These are phyloP conservation scores for Casuarina equisetifolia DNA, from an alignment of 306 rosid genomes.

Conservation along the genomic window DNA sequence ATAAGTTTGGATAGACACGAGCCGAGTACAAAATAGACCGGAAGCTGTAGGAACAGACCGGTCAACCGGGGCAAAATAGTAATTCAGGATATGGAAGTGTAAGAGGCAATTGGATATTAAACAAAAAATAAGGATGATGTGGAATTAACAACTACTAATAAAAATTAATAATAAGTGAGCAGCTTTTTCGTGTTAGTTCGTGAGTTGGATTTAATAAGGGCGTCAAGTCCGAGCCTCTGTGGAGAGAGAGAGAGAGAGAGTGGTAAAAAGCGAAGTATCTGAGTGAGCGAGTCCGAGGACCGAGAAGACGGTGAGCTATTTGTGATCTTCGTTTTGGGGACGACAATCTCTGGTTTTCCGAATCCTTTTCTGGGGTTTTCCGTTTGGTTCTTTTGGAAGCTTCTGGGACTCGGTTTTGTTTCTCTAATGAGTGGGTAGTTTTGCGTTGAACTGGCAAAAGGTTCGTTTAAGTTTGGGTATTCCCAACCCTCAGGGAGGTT, in stretches of 20 bases:
- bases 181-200: slow-evolving; percentile 14
- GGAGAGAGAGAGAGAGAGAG: slow-evolving; percentile 22
- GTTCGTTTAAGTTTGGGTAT: slow-evolving; percentile 12
- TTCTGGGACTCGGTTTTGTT: slow-evolving; percentile 26
- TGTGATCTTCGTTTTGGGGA: slow-evolving; percentile 28
- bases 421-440: slow-evolving; percentile 17
- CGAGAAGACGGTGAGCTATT: slow-evolving; percentile 38
- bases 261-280: slow-evolving; percentile 23
- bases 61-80: slow-evolving; percentile 49
- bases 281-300: slow-evolving; percentile 19
- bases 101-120: not conserved
- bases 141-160: not conserved
- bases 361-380: slow-evolving; percentile 9
- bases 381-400: slow-evolving; percentile 26
- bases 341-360: slow-evolving; percentile 9
- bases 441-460: not conserved
- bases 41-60: not conserved
- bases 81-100: not conserved
- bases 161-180: slow-evolving; percentile 19
- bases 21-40: not conserved
- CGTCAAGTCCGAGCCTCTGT: slow-evolving; percentile 43
- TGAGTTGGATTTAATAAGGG: slow-evolving; percentile 54
- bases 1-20: too few species aligned
- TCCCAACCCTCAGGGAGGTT: slow-evolving; percentile 22
- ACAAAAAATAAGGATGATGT: not conserved